Percentiles rank a stretch among this genome's conserved stretches.
These are phyloP conservation scores for Iris pallida DNA, from an alignment of 116 monocot genomes.

Conservation along the genomic window DNA sequence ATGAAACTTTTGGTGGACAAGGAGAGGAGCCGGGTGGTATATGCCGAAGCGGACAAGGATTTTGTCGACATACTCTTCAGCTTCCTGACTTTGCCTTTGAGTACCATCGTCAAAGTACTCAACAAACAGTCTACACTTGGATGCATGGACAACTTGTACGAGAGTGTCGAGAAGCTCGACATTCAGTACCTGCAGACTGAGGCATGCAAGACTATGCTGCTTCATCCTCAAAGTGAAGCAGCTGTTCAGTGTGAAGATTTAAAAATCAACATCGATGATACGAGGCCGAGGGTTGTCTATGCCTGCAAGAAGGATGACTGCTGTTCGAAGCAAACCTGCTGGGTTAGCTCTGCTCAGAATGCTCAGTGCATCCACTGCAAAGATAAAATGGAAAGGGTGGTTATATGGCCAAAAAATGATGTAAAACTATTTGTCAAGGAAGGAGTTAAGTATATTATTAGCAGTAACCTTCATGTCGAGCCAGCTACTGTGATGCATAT, in stretches of 20 bases:
- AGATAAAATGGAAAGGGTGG: not conserved
- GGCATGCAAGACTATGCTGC: slow-evolving; percentile 28
- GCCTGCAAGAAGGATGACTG: not conserved
- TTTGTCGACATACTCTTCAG: slow-evolving; percentile 26
- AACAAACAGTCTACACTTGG: not conserved
- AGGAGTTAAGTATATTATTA: not conserved
- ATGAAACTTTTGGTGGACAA: slow-evolving; percentile 11
- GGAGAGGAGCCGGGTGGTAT: slow-evolving; percentile 5
- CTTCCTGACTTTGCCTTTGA: slow-evolving; percentile 28
- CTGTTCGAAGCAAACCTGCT: not conserved
- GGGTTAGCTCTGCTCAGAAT: not conserved
- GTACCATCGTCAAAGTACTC: slow-evolving; percentile 16
- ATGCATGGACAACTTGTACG: slow-evolving; percentile 14
- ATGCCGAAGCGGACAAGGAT: slow-evolving; percentile 7
- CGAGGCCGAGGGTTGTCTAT: not conserved
- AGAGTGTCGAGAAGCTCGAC: slow-evolving; percentile 17
- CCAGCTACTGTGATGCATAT: not conserved
- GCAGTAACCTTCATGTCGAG: not conserved
- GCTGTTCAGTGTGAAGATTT: slow-evolving; percentile 3
- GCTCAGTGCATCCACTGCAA: slow-evolving; percentile 5
- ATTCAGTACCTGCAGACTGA: not conserved
- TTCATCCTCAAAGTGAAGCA: slow-evolving; percentile 5
- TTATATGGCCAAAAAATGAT: not conserved
- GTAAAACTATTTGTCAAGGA: slow-evolving; percentile 10
- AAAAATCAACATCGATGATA: not conserved